Conservation (phyloP, 805 yeast genomes). For the Saturnispora saitoi region DNA sequence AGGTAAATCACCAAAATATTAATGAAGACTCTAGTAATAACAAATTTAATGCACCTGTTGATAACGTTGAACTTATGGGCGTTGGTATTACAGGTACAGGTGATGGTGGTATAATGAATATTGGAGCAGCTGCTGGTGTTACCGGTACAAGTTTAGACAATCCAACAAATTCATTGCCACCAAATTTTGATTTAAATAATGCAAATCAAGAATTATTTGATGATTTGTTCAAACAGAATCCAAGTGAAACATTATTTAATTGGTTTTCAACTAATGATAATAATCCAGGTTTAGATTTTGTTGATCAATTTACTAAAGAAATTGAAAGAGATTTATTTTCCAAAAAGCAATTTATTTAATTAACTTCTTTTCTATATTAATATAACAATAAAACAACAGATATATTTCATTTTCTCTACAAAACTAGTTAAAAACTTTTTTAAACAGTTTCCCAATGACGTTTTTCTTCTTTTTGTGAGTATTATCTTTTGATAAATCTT, state of each 20-base stretch:
- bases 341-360: background rate
- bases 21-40: background rate
- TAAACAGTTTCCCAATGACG: conserved; percentile 1
- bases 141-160: conserved; percentile 2
- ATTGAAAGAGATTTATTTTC: conserved; percentile 53
- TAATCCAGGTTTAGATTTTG: conserved; percentile 48
- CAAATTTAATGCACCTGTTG: background rate
- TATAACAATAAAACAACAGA: background rate
- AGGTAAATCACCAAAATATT: background rate
- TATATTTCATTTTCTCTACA: background rate
- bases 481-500: background rate
- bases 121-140: conserved; percentile 2
- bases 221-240: conserved; percentile 27
- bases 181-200: conserved; percentile 10
- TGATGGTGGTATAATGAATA: conserved; percentile 5
- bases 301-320: conserved; percentile 76
- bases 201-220: conserved; percentile 27
- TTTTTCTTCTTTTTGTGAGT: background rate
- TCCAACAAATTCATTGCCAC: background rate
- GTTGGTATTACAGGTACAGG: conserved; percentile 4
- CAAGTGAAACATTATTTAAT: conserved; percentile 34
- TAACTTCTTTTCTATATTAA: background rate
- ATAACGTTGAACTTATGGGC: background rate
- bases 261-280: conserved; percentile 40
- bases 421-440: conserved; percentile 3